Evolutionary conservation across 495 filamentous ascomycete genomes (phyloP).

Genomic region (Aspergillus baeticus): DNA sequence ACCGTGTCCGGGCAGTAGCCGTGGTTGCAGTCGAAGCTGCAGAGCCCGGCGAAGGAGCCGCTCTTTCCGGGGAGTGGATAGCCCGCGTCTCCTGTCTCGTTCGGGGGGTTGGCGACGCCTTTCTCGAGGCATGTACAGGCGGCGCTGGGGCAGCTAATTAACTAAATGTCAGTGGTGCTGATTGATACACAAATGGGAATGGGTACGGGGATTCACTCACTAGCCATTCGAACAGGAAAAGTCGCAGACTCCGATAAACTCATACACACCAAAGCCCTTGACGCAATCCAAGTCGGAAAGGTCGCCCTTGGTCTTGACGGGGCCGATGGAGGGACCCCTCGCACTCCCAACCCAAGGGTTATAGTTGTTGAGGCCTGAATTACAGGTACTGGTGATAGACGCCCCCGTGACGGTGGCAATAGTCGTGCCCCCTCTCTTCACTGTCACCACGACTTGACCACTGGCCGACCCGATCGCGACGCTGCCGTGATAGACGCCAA

Average conservation of each 20-base stretch:
- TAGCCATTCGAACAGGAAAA: slow-evolving; percentile 18
- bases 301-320: slow-evolving; percentile 48
- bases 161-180: too few relatives aligned
- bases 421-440: background rate
- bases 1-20: slow-evolving; percentile 31
- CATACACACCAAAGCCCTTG: slow-evolving; percentile 5
- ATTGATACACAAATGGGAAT: too few relatives aligned
- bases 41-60: slow-evolving; percentile 9
- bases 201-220: too few relatives aligned
- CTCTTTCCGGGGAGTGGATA: slow-evolving; percentile 38
- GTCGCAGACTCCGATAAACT: slow-evolving; percentile 18
- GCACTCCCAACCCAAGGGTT: slow-evolving; percentile 38
- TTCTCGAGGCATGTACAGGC: slow-evolving; percentile 16
- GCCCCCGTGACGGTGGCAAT: slow-evolving; percentile 30
- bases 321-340: slow-evolving; percentile 47
- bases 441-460: background rate
- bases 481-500: background rate
- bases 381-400: slow-evolving; percentile 40
- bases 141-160: slow-evolving; percentile 12
- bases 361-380: slow-evolving; percentile 45
- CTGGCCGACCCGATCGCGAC: background rate
- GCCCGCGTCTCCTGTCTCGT: slow-evolving; percentile 48
- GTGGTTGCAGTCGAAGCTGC: slow-evolving; percentile 10
- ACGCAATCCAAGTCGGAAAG: slow-evolving; percentile 41
- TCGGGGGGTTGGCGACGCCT: background rate